A percentile compares a stretch with the other conserved stretches of the same genome.
phyloP scores from a whole-genome alignment of 495 filamentous ascomycete genomes.

The Talaromyces stipitatus region DNA sequence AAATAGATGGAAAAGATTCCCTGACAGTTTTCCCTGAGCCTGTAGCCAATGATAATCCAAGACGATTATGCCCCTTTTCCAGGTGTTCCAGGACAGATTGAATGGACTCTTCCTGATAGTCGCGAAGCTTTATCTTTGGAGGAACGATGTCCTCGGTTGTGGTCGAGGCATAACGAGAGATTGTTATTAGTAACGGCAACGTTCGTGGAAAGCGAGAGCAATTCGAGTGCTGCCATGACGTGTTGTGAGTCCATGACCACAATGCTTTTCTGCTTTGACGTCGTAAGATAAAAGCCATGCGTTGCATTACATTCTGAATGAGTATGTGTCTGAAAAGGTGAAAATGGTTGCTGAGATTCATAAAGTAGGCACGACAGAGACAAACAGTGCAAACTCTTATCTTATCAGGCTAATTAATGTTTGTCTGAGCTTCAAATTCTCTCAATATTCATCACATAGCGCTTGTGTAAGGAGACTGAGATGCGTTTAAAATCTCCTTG shows the following conservation, averaged over 20 bases:
- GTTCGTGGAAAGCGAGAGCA: neutral
- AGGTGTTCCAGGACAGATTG: conserved; percentile 71
- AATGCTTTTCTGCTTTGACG: conserved; percentile 15
- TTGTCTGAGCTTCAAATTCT: neutral
- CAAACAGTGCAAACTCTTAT: conserved; percentile 38
- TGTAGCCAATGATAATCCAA: conserved; percentile 87
- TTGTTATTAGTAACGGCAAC: neutral
- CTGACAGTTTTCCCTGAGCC: conserved; percentile 86
- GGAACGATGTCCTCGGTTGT: conserved; percentile 3
- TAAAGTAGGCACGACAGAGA: neutral
- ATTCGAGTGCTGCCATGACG: neutral
- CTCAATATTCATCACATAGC: neutral
- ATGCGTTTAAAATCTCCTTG: neutral
- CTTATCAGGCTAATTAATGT: conserved; percentile 18
- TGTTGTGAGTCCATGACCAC: neutral
- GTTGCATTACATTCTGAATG: neutral
- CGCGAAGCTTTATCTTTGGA: conserved; percentile 50
- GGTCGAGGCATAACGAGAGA: neutral
- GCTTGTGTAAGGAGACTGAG: neutral
- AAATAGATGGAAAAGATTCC: neutral
- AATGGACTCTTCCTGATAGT: conserved; percentile 87
- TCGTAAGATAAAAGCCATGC: conserved; percentile 26
- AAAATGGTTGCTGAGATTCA: neutral
- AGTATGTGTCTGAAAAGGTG: too few relatives aligned
- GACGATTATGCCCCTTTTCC: conserved; percentile 63